Conservation (phyloP, 768 basidiomycete species). For the Termitomyces sp. region DNA sequence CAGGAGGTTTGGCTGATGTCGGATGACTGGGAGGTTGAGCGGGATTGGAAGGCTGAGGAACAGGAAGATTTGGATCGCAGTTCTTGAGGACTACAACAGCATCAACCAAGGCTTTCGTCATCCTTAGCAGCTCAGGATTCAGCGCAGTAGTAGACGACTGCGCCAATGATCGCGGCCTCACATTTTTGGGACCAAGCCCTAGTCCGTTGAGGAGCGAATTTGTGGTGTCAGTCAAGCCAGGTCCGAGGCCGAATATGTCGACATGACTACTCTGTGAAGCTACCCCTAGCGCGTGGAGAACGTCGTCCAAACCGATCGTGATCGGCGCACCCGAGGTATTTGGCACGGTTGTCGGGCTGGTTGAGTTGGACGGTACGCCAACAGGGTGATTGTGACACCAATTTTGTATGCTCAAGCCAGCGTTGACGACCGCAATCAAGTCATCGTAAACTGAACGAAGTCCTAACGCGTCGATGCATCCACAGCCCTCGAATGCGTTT, state of each 20-base stretch:
- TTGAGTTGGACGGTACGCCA: constrained; percentile 1
- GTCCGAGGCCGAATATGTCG: constrained; percentile 3
- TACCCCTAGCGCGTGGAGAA: constrained; percentile 8
- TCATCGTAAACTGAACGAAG: constrained; percentile 15
- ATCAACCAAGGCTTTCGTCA: constrained; percentile 20
- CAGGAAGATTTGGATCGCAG: constrained; percentile 7
- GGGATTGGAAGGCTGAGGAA: neutral
- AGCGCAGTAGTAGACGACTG: constrained; percentile 4
- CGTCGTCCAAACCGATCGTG: constrained; percentile 11
- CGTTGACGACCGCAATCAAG: constrained; percentile 19
- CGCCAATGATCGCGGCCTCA: neutral
- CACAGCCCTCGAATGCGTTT: constrained; percentile 20
- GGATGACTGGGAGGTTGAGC: neutral
- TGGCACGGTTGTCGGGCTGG: constrained; percentile 1
- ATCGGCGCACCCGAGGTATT: constrained; percentile 10
- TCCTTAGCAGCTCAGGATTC: constrained; percentile 17
- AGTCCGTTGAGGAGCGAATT: constrained; percentile 8
- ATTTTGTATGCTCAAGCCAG: constrained; percentile 13
- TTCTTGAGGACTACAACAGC: constrained; percentile 21
- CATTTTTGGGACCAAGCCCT: constrained; percentile 10
- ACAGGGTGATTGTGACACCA: constrained; percentile 17
- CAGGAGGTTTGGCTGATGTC: neutral
- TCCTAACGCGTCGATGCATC: constrained; percentile 21
- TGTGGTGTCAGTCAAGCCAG: constrained; percentile 1
- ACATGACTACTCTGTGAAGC: constrained; percentile 8